Percentiles rank a stretch among this genome's conserved stretches.
Evolutionary conservation across 768 basidiomycete species (phyloP).

Genomic region (Russula sp.): DNA sequence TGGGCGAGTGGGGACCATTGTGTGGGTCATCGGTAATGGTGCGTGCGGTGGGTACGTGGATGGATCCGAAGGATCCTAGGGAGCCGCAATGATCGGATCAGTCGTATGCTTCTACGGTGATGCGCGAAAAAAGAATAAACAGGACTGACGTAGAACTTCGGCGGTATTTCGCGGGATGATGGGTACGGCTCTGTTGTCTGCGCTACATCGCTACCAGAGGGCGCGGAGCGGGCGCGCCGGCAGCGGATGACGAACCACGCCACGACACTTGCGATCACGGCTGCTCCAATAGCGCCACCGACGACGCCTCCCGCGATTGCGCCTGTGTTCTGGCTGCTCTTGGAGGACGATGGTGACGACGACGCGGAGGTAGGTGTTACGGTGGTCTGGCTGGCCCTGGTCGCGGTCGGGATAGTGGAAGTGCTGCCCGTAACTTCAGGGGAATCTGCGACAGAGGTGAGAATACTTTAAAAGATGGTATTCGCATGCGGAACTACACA

Average conservation of each 20-base stretch:
- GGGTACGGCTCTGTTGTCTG: neutral
- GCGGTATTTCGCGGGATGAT: neutral
- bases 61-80: constrained; percentile 24
- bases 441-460: neutral
- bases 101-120: neutral
- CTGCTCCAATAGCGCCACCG: constrained; percentile 45
- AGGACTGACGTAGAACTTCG: constrained; percentile 18
- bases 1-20: neutral
- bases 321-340: constrained; percentile 36
- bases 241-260: constrained; percentile 37
- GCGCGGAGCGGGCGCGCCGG: constrained; percentile 27
- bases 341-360: neutral
- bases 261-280: constrained; percentile 35
- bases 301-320: constrained; percentile 63
- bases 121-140: neutral
- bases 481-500: neutral
- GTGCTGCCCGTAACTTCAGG: constrained; percentile 11
- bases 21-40: constrained; percentile 13
- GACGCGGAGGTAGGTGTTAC: neutral
- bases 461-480: neutral
- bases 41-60: constrained; percentile 16
- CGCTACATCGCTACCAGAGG: constrained; percentile 15
- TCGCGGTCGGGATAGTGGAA: neutral
- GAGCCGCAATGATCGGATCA: neutral
- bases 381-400: neutral